phyloP scores from a whole-genome alignment of 2,329 filamentous ascomycete species.

The Xylariaceae sp. region DNA sequence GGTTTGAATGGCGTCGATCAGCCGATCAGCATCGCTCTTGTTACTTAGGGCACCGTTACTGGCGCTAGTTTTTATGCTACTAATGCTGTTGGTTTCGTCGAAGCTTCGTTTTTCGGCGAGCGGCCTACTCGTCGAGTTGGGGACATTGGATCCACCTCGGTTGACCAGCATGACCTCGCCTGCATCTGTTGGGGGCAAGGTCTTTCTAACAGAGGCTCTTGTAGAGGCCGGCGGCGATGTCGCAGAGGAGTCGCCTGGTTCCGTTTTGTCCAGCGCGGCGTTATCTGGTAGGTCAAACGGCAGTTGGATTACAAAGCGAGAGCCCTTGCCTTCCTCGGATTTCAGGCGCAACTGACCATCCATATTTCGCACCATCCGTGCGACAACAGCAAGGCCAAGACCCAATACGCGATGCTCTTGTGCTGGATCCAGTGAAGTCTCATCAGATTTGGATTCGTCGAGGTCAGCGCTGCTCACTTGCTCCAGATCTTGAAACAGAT shows the following conservation, averaged over 20 bases:
- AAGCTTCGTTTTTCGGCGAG: slow-evolving; percentile 30
- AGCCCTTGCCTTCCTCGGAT: slow-evolving; percentile 77
- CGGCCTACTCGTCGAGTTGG: slow-evolving; percentile 9
- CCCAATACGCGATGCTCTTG: slow-evolving; percentile 55
- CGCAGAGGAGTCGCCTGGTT: slow-evolving; percentile 9
- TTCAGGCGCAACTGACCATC: slow-evolving; percentile 81
- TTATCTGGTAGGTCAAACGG: slow-evolving; percentile 63
- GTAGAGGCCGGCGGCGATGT: slow-evolving; percentile 20
- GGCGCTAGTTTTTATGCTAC: slow-evolving; percentile 36
- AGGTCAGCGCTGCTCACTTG: slow-evolving; percentile 50
- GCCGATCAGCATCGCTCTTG: slow-evolving; percentile 62
- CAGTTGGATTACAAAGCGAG: slow-evolving; percentile 75
- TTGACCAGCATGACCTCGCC: slow-evolving; percentile 63
- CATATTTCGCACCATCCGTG: slow-evolving; percentile 83
- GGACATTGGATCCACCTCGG: slow-evolving; percentile 29
- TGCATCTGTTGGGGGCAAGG: slow-evolving; percentile 30
- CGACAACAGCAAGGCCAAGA: slow-evolving; percentile 83
- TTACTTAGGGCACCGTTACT: slow-evolving; percentile 52
- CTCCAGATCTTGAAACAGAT: slow-evolving; percentile 55
- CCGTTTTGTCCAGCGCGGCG: slow-evolving; percentile 29
- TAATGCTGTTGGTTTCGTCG: slow-evolving; percentile 37
- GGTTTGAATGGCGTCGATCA: slow-evolving; percentile 69
- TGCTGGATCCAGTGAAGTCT: slow-evolving; percentile 29
- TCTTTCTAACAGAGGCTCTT: slow-evolving; percentile 30
- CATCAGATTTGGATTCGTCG: slow-evolving; percentile 26